Evolutionary conservation across 2,329 filamentous ascomycete genomes (phyloP).

Genomic region (Aspergillus spinulosporus): DNA sequence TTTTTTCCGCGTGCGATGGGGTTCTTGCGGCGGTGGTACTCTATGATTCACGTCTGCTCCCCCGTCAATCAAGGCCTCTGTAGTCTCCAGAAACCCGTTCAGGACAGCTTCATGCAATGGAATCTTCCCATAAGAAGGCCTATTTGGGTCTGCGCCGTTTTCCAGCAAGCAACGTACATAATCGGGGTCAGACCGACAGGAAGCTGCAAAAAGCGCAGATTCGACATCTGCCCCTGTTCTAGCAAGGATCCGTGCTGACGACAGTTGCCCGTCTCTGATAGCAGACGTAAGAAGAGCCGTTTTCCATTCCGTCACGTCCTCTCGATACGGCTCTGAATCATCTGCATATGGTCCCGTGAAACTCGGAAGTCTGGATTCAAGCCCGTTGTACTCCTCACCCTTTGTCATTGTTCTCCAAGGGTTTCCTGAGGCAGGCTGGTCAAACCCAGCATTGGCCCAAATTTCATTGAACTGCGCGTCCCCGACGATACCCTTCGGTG

Average conservation of each 20-base stretch:
- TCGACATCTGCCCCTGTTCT: constrained; percentile 2
- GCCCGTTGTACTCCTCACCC: not conserved
- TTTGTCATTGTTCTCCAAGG: constrained; percentile 6
- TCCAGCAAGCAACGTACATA: constrained; percentile 1
- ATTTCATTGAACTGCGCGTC: constrained; percentile 8
- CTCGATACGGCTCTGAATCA: not conserved
- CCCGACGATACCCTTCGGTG: not conserved
- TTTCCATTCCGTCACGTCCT: not conserved
- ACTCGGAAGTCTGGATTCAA: not conserved
- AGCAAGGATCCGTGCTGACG: not conserved
- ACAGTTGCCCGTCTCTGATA: constrained; percentile 1
- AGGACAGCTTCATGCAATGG: constrained; percentile 5
- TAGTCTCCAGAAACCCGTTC: constrained; percentile 1
- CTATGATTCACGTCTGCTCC: constrained; percentile 2
- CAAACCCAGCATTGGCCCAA: not conserved
- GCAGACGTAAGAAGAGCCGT: not conserved
- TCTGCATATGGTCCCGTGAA: not conserved
- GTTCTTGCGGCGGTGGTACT: not conserved
- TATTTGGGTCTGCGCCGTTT: not conserved
- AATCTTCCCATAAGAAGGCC: not conserved
- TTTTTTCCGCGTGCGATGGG: not conserved
- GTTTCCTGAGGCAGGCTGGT: not conserved
- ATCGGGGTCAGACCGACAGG: not conserved
- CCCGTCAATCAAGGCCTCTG: not conserved
- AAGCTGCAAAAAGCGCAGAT: not conserved